Conservation (phyloP, 2,329 filamentous ascomycete genomes). For the Fusarium nygamai region DNA sequence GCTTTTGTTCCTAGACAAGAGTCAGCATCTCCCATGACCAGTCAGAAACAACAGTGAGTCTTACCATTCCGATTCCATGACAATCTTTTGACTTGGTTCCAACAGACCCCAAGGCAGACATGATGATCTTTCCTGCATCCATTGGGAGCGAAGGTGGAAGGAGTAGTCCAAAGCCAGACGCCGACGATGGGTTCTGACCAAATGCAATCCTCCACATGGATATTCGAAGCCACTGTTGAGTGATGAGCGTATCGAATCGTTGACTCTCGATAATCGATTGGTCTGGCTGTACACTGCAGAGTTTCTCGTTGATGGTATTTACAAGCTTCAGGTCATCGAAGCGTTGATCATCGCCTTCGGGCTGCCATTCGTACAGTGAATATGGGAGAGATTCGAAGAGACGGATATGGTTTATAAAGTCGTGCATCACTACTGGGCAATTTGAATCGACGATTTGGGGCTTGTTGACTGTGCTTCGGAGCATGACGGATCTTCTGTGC, state of each 20-base stretch:
- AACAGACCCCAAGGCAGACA: conserved; percentile 41
- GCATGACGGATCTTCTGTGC: conserved; percentile 44
- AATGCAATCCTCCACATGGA: conserved; percentile 47
- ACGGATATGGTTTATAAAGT: conserved; percentile 47
- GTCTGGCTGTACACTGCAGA: conserved; percentile 42
- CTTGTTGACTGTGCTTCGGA: conserved; percentile 45
- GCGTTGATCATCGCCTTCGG: conserved; percentile 26
- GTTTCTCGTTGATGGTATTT: conserved; percentile 40
- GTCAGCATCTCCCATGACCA: background rate
- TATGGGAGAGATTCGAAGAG: conserved; percentile 45
- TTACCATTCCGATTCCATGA: conserved; percentile 47
- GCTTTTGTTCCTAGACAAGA: conserved; percentile 44
- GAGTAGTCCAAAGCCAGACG: conserved; percentile 26
- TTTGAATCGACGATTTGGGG: conserved; percentile 46
- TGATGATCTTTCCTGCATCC: conserved; percentile 46
- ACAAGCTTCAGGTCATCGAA: conserved; percentile 39
- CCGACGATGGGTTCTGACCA: conserved; percentile 39
- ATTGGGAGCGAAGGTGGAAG: conserved; percentile 40
- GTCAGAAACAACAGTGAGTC: rapidly evolving
- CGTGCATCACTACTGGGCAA: conserved; percentile 47
- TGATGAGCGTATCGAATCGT: conserved; percentile 47
- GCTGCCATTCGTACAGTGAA: conserved; percentile 47
- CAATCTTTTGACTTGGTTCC: conserved; percentile 45
- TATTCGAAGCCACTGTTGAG: conserved; percentile 47
- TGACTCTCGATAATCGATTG: conserved; percentile 47